Conservation (phyloP, 2,329 filamentous ascomycete species). For the Pseudogymnoascus verrucosus region DNA sequence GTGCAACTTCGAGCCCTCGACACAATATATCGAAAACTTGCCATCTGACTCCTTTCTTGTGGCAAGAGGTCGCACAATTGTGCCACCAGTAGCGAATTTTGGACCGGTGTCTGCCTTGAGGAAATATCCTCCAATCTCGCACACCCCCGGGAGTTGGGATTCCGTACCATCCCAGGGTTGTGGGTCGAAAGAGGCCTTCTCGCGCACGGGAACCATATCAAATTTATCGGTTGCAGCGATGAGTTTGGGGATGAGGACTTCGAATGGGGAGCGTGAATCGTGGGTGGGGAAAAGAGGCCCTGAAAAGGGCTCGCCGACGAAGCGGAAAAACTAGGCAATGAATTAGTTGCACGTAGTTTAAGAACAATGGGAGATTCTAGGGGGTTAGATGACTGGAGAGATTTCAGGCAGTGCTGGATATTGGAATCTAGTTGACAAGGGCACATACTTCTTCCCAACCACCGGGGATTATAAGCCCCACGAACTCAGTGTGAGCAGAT, state of each 20-base stretch:
- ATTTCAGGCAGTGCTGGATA: not conserved
- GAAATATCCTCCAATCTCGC: constrained; percentile 38
- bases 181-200: constrained; percentile 39
- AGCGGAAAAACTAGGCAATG: constrained; percentile 43
- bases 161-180: constrained; percentile 36
- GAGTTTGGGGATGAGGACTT: constrained; percentile 45
- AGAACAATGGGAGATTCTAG: not conserved
- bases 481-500: constrained; percentile 45
- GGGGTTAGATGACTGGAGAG: not conserved
- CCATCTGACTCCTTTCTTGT: constrained; percentile 39
- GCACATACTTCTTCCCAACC: constrained; percentile 43
- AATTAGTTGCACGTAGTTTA: not conserved
- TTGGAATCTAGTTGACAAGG: not conserved
- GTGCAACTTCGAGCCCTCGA: constrained; percentile 38
- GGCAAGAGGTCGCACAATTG: constrained; percentile 40
- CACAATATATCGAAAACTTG: constrained; percentile 45
- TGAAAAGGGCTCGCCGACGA: constrained; percentile 44
- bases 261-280: constrained; percentile 43
- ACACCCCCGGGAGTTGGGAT: constrained; percentile 31
- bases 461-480: constrained; percentile 47
- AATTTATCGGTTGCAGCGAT: constrained; percentile 47
- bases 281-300: constrained; percentile 43
- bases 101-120: constrained; percentile 43
- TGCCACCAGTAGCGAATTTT: constrained; percentile 37
- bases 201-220: constrained; percentile 45